These are phyloP conservation scores for Lepraria neglecta DNA, from an alignment of 495 filamentous ascomycete genomes.

Conservation along the genomic window DNA sequence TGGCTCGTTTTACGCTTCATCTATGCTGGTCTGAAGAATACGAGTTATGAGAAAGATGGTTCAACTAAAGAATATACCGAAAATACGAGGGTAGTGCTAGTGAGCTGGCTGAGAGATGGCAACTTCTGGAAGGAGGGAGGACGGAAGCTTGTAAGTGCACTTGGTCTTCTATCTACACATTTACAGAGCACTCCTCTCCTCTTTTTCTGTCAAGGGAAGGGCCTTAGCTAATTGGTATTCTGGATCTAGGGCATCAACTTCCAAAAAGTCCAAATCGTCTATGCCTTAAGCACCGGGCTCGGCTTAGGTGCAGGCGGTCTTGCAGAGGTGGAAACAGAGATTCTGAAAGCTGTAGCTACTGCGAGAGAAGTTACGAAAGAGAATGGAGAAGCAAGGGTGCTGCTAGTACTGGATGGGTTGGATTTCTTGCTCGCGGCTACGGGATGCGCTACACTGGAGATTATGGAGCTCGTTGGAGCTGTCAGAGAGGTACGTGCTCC, in stretches of 20 bases:
- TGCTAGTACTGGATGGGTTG: conserved; percentile 51
- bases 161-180: too few relatives aligned
- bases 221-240: not conserved
- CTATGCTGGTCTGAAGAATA: conserved; percentile 43
- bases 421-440: conserved; percentile 50
- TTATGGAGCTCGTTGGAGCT: conserved; percentile 42
- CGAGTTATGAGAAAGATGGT: conserved; percentile 15
- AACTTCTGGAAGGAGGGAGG: conserved; percentile 67
- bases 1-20: conserved; percentile 67
- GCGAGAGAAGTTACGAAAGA: conserved; percentile 14
- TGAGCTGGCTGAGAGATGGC: conserved; percentile 71
- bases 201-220: not conserved
- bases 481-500: conserved; percentile 46
- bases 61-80: not conserved
- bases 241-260: conserved; percentile 19
- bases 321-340: conserved; percentile 26
- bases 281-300: conserved; percentile 14
- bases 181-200: too few relatives aligned
- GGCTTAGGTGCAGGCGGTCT: conserved; percentile 4
- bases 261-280: conserved; percentile 16
- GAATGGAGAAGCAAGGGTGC: conserved; percentile 28
- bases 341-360: conserved; percentile 33
- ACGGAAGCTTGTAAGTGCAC: conserved; percentile 49
- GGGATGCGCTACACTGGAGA: conserved; percentile 30
- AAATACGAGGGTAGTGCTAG: conserved; percentile 56